phyloP scores from a whole-genome alignment of 768 basidiomycete species.

The Tulasnella sp. region DNA sequence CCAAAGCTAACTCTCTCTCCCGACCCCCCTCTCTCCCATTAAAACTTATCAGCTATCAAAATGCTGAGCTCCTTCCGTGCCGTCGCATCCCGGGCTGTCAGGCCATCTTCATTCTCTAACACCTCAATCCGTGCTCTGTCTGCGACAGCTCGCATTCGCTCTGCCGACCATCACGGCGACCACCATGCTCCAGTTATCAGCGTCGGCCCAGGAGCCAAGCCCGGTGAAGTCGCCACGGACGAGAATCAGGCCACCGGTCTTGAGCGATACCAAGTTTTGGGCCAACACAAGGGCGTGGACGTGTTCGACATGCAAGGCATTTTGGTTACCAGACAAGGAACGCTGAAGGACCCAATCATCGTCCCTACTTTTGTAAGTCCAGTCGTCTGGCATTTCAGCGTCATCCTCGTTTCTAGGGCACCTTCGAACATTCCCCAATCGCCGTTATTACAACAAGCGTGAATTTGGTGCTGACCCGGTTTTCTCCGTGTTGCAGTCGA shows the following conservation, averaged over 20 bases:
- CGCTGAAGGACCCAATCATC: slow-evolving; percentile 77
- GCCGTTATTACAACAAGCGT: neutral
- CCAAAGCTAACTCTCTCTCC: slow-evolving; percentile 3
- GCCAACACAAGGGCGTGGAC: slow-evolving; percentile 80
- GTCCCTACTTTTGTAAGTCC: slow-evolving; percentile 79
- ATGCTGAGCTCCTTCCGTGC: slow-evolving; percentile 27
- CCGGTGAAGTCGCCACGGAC: slow-evolving; percentile 71
- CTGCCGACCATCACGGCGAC: slow-evolving; percentile 20
- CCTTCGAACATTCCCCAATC: neutral
- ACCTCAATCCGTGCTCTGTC: slow-evolving; percentile 23
- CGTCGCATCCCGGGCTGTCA: slow-evolving; percentile 19
- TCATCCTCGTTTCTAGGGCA: neutral
- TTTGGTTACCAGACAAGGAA: slow-evolving; percentile 81
- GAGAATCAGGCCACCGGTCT: slow-evolving; percentile 92
- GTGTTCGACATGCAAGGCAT: slow-evolving; percentile 87
- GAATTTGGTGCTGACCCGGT: slow-evolving; percentile 18
- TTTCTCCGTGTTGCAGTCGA: slow-evolving; percentile 50
- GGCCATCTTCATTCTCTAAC: slow-evolving; percentile 1
- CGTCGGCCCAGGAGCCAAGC: slow-evolving; percentile 67
- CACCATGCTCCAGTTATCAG: slow-evolving; percentile 51
- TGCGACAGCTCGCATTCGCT: slow-evolving; percentile 9
- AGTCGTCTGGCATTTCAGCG: slow-evolving; percentile 18
- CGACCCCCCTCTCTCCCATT: slow-evolving; percentile 1
- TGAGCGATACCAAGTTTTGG: slow-evolving; percentile 90
- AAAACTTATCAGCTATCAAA: slow-evolving; percentile 4